Percentiles rank a stretch among this genome's conserved stretches.
Evolutionary conservation across 129 eudicot genomes (phyloP).

Genomic region (Artemisia argyi): DNA sequence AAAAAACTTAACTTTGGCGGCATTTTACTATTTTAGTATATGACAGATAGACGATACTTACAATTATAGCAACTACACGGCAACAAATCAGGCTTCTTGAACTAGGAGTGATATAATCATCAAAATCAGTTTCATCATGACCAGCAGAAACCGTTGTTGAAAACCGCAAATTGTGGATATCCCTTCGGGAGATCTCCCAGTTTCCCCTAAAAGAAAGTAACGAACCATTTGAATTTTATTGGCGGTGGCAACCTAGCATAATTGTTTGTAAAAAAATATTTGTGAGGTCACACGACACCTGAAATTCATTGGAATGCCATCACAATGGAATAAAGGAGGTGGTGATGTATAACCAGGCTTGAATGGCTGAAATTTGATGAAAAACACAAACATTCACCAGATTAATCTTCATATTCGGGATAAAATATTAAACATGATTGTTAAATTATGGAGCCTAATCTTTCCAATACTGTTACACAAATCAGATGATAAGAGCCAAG

Average conservation of each 20-base stretch:
- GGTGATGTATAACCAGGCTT: constrained; percentile 72
- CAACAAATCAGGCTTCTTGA: constrained; percentile 69
- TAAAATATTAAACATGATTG: background rate
- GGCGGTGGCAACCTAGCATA: background rate
- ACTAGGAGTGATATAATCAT: constrained; percentile 47
- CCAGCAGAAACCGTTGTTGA: constrained; percentile 39
- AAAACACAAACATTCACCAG: constrained; percentile 20
- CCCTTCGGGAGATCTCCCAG: constrained; percentile 72
- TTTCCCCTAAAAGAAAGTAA: constrained; percentile 45
- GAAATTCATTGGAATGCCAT: constrained; percentile 61
- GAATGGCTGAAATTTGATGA: constrained; percentile 56
- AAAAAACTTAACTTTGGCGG: background rate
- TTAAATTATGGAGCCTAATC: no score
- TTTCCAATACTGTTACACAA: no score
- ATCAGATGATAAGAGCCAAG: no score
- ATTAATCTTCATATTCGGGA: background rate
- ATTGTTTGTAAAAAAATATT: background rate
- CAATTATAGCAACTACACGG: constrained; percentile 69
- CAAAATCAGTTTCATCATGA: constrained; percentile 43
- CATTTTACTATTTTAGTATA: background rate
- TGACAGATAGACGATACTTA: constrained; percentile 31
- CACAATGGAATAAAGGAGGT: constrained; percentile 51
- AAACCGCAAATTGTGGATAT: constrained; percentile 43
- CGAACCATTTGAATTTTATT: background rate
- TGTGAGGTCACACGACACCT: constrained; percentile 41